phyloP scores from a whole-genome alignment of 1,284 basidiomycete species.

The Hypsizygus ulmarius region DNA sequence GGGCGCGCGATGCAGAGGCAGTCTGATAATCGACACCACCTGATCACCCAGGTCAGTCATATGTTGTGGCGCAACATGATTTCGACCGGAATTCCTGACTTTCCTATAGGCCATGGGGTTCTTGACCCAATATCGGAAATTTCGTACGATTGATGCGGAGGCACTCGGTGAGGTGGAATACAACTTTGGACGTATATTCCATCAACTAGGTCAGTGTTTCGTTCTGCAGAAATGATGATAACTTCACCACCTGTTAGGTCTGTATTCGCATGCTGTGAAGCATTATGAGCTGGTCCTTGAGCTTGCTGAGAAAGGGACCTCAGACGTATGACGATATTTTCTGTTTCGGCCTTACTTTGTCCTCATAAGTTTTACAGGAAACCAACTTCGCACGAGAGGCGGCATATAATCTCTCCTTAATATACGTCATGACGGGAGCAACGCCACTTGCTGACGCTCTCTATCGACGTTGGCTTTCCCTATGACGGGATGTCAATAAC shows the following conservation, averaged over 20 bases:
- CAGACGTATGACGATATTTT: slow-evolving; percentile 8
- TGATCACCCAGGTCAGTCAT: slow-evolving; percentile 64
- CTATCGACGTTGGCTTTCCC: slow-evolving; percentile 67
- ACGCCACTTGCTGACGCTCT: slow-evolving; percentile 62
- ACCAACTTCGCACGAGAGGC: slow-evolving; percentile 63
- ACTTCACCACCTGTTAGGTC: slow-evolving; percentile 44
- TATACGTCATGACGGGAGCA: slow-evolving; percentile 78
- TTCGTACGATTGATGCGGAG: slow-evolving; percentile 44
- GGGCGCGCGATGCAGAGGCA: slow-evolving; percentile 92
- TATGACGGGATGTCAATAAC: slow-evolving; percentile 42
- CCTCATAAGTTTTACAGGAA: slow-evolving; percentile 29
- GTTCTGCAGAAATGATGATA: neutral
- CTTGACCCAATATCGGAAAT: slow-evolving; percentile 68
- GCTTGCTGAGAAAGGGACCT: slow-evolving; percentile 46
- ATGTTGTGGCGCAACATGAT: neutral
- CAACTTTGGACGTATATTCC: slow-evolving; percentile 89
- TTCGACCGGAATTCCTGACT: neutral
- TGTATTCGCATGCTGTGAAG: slow-evolving; percentile 75
- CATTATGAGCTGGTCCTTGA: slow-evolving; percentile 81
- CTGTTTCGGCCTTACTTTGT: neutral
- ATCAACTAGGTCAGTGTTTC: slow-evolving; percentile 71
- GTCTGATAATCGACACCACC: slow-evolving; percentile 90
- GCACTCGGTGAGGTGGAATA: slow-evolving; percentile 80
- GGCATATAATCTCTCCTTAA: slow-evolving; percentile 85
- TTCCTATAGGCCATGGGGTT: slow-evolving; percentile 73